These are phyloP conservation scores for Choiromyces venosus DNA, from an alignment of 495 filamentous ascomycete genomes.

Conservation along the genomic window DNA sequence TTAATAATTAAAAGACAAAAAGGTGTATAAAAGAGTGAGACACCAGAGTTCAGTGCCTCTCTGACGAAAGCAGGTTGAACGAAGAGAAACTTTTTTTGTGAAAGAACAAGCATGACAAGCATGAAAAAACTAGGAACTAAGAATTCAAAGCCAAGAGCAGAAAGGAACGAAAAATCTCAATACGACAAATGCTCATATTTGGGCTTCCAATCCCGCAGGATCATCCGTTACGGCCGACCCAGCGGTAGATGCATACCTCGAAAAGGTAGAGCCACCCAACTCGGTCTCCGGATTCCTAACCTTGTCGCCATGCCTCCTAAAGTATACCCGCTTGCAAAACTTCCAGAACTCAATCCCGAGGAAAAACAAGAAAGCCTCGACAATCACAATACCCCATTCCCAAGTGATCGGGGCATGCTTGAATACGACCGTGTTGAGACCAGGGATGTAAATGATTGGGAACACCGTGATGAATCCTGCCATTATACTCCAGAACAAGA, in stretches of 20 bases:
- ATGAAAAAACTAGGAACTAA: neutral
- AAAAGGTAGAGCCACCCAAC: slow-evolving; percentile 34
- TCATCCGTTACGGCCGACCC: neutral
- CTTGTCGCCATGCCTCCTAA: slow-evolving; percentile 39
- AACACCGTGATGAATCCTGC: slow-evolving; percentile 66
- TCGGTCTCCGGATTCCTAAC: slow-evolving; percentile 38
- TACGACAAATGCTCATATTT: neutral
- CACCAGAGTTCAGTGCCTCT: neutral
- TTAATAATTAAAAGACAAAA: neutral
- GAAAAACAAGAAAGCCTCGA: slow-evolving; percentile 58
- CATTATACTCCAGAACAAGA: slow-evolving; percentile 65
- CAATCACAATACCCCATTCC: slow-evolving; percentile 65
- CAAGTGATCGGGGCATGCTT: slow-evolving; percentile 65
- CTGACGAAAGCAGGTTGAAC: neutral
- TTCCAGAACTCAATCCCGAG: slow-evolving; percentile 63
- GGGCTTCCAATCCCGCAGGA: neutral
- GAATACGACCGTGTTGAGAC: slow-evolving; percentile 63
- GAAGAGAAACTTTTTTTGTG: neutral
- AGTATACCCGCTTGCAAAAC: slow-evolving; percentile 55
- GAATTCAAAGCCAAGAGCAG: neutral
- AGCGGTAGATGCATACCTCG: slow-evolving; percentile 8
- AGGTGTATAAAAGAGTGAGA: neutral
- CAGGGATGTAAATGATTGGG: slow-evolving; percentile 66
- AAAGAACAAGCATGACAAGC: neutral
- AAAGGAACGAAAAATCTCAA: neutral